Conservation (phyloP, 306 rosid genomes). For the Fragaria nilgerrensis region DNA sequence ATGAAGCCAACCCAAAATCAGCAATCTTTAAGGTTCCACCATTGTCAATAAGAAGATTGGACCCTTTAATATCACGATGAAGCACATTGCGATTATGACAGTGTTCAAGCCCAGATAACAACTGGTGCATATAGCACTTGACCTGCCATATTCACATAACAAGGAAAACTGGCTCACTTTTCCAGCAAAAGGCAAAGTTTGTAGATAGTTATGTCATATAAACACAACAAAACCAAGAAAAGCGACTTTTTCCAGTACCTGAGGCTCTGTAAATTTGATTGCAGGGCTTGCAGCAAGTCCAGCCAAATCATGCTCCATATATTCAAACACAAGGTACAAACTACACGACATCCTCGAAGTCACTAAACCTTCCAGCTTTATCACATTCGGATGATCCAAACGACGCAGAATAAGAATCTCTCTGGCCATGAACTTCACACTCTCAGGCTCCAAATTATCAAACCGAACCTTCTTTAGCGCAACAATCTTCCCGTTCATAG, state of each 20-base stretch:
- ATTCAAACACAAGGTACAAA: conserved; percentile 76
- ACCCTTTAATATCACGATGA: conserved; percentile 91
- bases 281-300: conserved; percentile 84
- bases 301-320: conserved; percentile 94
- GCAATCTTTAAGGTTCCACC: conserved; percentile 85
- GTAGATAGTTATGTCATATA: conserved; percentile 14
- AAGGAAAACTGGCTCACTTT: conserved; percentile 22
- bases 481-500: conserved; percentile 69
- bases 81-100: conserved; percentile 74
- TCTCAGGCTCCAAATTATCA: conserved; percentile 91
- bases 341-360: conserved; percentile 91
- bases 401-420: conserved; percentile 86
- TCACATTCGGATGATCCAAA: conserved; percentile 82
- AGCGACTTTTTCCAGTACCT: conserved; percentile 42
- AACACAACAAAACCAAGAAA: conserved; percentile 18
- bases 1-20: conserved; percentile 90
- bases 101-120: conserved; percentile 83
- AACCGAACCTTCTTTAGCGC: conserved; percentile 88
- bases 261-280: conserved; percentile 77
- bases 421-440: conserved; percentile 90
- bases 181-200: not conserved
- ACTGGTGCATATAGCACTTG: conserved; percentile 84
- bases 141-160: conserved; percentile 49
- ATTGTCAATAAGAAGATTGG: conserved; percentile 80
- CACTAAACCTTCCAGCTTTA: conserved; percentile 84